A percentile compares a stretch with the other conserved stretches of the same genome.
Evolutionary conservation across 345 rosid species (phyloP).

Genomic region (Populus simonii): DNA sequence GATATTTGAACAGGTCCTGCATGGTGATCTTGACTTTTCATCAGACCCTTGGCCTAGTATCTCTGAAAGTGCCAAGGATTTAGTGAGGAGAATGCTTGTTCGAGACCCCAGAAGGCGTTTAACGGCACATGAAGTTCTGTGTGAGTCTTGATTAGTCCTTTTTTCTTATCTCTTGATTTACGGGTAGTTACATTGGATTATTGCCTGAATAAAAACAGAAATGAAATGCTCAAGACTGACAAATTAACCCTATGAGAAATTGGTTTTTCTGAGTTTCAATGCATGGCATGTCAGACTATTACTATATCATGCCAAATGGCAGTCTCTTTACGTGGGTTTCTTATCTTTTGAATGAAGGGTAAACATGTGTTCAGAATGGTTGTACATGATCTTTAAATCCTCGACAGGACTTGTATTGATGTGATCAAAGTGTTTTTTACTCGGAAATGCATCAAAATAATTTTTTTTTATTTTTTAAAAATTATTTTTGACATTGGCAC

Average conservation of each 20-base stretch:
- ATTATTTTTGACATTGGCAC: too few species aligned
- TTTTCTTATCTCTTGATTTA: neutral
- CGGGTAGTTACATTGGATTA: neutral
- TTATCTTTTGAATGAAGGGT: neutral
- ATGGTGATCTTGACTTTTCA: slow-evolving; percentile 30
- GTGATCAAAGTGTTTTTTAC: neutral
- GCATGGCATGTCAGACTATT: neutral
- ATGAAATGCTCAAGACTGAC: neutral
- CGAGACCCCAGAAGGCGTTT: slow-evolving; percentile 29
- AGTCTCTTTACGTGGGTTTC: neutral
- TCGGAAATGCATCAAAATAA: too few species aligned
- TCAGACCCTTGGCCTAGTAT: slow-evolving; percentile 35
- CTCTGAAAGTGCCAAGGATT: slow-evolving; percentile 33
- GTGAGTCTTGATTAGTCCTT: slow-evolving; percentile 15
- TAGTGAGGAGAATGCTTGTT: slow-evolving; percentile 29
- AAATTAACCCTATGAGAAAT: neutral
- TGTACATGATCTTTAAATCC: neutral
- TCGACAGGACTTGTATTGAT: neutral
- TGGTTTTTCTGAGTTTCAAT: neutral
- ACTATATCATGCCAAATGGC: too few species aligned
- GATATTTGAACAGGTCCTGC: slow-evolving; percentile 29
- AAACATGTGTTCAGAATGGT: neutral
- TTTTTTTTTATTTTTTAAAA: too few species aligned
- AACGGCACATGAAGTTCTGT: slow-evolving; percentile 33
- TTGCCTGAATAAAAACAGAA: neutral